Percentiles rank a stretch among this genome's conserved stretches.
Evolutionary conservation across 1,139 yeast species (phyloP).

Genomic region (Kluyveromyces marxianus): DNA sequence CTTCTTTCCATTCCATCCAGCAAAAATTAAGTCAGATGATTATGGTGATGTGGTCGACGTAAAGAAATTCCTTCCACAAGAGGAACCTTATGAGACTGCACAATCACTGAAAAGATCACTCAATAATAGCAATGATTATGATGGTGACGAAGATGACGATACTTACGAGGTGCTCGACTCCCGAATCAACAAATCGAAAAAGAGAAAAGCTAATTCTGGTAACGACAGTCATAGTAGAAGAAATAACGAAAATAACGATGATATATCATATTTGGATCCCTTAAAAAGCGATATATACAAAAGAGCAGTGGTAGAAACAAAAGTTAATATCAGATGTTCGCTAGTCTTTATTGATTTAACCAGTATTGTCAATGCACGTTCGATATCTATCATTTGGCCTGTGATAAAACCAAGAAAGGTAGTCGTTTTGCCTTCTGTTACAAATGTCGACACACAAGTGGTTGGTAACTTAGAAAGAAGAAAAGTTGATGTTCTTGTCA

Average conservation of each 20-base stretch:
- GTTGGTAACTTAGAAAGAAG: conserved; percentile 20
- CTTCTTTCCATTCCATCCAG: conserved; percentile 67
- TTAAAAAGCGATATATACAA: conserved; percentile 46
- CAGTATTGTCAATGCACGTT: conserved; percentile 79
- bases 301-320: conserved; percentile 33
- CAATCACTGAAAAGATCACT: conserved; percentile 20
- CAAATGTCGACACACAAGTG: conserved; percentile 15
- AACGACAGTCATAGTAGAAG: conserved; percentile 7
- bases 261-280: conserved; percentile 49
- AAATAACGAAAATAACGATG: conserved; percentile 30
- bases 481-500: conserved; percentile 31
- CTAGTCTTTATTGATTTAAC: conserved; percentile 74
- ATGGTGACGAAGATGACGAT: conserved; percentile 7
- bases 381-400: conserved; percentile 71
- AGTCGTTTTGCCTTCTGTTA: conserved; percentile 41
- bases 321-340: conserved; percentile 56
- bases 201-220: conserved; percentile 8
- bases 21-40: conserved; percentile 63
- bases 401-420: conserved; percentile 73
- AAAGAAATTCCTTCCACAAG: conserved; percentile 37
- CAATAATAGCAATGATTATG: conserved; percentile 15
- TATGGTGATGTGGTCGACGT: conserved; percentile 77
- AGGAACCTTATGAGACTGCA: conserved; percentile 38
- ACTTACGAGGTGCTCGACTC: conserved; percentile 7
- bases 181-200: conserved; percentile 22